phyloP scores from a whole-genome alignment of 306 rosid genomes.

The Vicia villosa region DNA sequence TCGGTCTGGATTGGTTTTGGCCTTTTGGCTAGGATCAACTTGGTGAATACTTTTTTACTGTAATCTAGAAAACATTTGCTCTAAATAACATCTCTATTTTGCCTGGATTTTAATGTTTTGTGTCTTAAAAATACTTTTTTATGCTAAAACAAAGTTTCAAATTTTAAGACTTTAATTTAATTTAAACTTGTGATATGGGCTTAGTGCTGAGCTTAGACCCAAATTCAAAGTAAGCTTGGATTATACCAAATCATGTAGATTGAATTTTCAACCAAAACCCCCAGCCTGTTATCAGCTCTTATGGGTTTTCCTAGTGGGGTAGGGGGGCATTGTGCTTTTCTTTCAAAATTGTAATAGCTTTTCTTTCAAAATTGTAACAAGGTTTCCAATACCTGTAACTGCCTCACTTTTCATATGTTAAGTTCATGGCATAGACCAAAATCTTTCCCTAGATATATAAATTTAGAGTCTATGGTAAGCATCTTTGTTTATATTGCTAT shows the following conservation, averaged over 20 bases:
- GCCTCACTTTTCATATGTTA: background rate
- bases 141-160: background rate
- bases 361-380: too few species aligned
- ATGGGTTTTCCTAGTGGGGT: background rate
- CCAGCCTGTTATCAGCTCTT: background rate
- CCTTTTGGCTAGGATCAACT: conserved; percentile 21
- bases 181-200: conserved; percentile 1
- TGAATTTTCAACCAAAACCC: conserved; percentile 1
- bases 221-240: background rate
- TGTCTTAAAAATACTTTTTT: background rate
- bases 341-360: conserved; percentile 3
- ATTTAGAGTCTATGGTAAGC: conserved; percentile 12
- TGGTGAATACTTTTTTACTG: conserved; percentile 1
- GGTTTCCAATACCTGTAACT: background rate
- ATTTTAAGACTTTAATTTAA: background rate
- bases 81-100: background rate
- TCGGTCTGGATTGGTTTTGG: conserved; percentile 7
- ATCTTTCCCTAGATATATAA: background rate
- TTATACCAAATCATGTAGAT: background rate
- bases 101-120: background rate
- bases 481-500: conserved; percentile 8
- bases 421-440: background rate
- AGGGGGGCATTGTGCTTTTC: background rate
- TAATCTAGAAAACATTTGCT: conserved; percentile 23
- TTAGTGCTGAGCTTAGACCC: background rate